Evolutionary conservation across 768 basidiomycete species (phyloP), one percentile per base, ranked within the genome.

Genomic region (Kwoniella shandongensis): DNA sequence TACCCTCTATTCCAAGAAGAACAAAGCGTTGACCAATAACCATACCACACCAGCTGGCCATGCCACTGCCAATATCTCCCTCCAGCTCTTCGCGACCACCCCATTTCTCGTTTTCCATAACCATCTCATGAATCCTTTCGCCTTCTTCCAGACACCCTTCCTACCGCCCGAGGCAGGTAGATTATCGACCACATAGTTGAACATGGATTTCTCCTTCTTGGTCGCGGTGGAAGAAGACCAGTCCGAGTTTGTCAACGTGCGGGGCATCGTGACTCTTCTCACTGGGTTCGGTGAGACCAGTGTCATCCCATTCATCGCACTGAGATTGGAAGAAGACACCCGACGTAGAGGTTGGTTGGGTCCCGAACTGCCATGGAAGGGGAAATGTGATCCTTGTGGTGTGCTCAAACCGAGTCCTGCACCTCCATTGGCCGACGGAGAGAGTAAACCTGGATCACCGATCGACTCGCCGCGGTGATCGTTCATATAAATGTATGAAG

Each of bases 41-140:
- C 72, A 76, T 12, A 69, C 66, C 5, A 74, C 44, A 13, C 58
- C 65, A 39, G 69, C 65, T 15, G 70, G 70, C 74, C 74, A 76
- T 26, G 71, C 60, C 15, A 76, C 66, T 6, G 50, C 59, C 55
- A 61, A 57, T 13, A 60, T 57, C 50, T 76, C 74, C 49, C 54
- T 59, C 50, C 62, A 64, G 15, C 55, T 66, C 49, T 65, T 70
- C 1, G 62, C 69, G 4, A 70, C 46, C 15, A 76, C 66, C 4
- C 74, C 70, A 63, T 72, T 66, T 48, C 68, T 49, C 26, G 62
- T 46, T 42, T 59, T 59, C 69, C 67, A 69, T n/a, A 67, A 40
- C 70, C 68, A 70, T 11, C 61, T 57, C 13, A 59, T 25, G 29
- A 72, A 64, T 23, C 59, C 52, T 32, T 52, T 49, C 11, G 63